Evolutionary conservation across 352 stramenopile species (phyloP), one percentile per base, ranked within the genome.

Genomic region (Phytophthora tentaculata): DNA sequence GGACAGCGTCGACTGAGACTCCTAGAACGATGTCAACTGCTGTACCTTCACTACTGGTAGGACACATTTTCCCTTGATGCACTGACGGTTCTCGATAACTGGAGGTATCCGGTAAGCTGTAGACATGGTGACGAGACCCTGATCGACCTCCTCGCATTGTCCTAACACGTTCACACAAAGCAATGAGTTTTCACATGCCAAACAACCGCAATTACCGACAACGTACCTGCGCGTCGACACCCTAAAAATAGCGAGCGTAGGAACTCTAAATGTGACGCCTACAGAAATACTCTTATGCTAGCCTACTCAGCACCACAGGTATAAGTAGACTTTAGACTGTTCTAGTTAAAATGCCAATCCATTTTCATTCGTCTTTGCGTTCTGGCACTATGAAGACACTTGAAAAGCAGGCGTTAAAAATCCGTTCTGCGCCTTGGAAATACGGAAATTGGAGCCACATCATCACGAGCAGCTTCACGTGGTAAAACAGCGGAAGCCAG

Each of bases 371-470:
- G 23, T 77, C 60, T 66, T 83, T 84, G 39, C 22, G 14, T 28
- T 76, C 48, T 28, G 79, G 74, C 52, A 78, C 58, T 54, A 95
- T 76, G 60, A 96, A 96, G 14, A 96, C 73, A 26, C 83, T 96
- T 29, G 77, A 70, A 55, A 96, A 92, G 39, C 60, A 73, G 13
- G 71, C 55, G 61, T 97, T 89, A 53, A 96, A 96, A 62, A 97
- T 86, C 44, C 73, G 76, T 57, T 95, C 76, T 0, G 88, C 89
- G 14, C 90, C 90, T 41, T 88, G 88, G 61, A 97, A 97, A 74
- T 97, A 96, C 37, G 90, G 90, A 64, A 97, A 95, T 71, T 97
- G 90, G 13, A 97, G 87, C 86, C 87, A 96, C 73, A 97, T 83
- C 73, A 95, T 84, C 37, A 86, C 64, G 22, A 94, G 57, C 63